Base-by-base conservation (phyloP, 495 filamentous ascomycete genomes). In the Trichoderma reesei region DNA sequence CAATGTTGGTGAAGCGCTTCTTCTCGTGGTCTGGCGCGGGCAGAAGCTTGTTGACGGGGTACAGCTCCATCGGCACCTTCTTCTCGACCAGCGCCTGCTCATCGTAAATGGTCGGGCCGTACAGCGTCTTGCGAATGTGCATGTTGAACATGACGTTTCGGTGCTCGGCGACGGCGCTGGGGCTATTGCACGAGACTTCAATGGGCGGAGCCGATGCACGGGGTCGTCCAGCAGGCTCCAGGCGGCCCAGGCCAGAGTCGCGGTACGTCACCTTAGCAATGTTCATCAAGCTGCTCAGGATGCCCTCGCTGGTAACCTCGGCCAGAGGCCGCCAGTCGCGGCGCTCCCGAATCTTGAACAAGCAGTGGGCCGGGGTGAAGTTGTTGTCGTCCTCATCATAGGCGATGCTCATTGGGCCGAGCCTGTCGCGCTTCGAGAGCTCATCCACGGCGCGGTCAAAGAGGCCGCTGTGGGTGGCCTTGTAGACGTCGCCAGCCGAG, bases 171-270 rank as follows among this genome's bases (percentile, higher is more conserved):
- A 82, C 68, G 1, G 87, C 79, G 6, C 78, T 80, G 65, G 88
- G 87, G 65, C 87, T 89, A 20, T 88, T 84, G 72, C 86, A 91
- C 37, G 85, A 78, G 3, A 97, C 80, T 59, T 89, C 85, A 67
- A 98, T 87, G 0, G 94, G 94, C 14, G 94, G 92, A n/a, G 93
- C 92, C 1, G 90, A 85, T 6, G 90, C 90, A 18, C 80, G 80
- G 5, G 89, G 89, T 59, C 83, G 75, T 18, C 86, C 89, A 66
- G 88, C 89, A 66, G 91, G 87, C 73, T 98, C 95, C 48, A 96
- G 86, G 39, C 85, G 77, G 34, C 81, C 73, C 11, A 97, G 84
- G 0, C 90, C 90, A 44, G 87, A 81, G 20, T 85, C 82, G 39
- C 83, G 76, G 72, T 89, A 95, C 1, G 78, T 74, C 10, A 79